Percentiles rank a stretch among this genome's conserved stretches.
Evolutionary conservation across 148 eudicot species (phyloP).

Genomic region (Spergularia bocconei): DNA sequence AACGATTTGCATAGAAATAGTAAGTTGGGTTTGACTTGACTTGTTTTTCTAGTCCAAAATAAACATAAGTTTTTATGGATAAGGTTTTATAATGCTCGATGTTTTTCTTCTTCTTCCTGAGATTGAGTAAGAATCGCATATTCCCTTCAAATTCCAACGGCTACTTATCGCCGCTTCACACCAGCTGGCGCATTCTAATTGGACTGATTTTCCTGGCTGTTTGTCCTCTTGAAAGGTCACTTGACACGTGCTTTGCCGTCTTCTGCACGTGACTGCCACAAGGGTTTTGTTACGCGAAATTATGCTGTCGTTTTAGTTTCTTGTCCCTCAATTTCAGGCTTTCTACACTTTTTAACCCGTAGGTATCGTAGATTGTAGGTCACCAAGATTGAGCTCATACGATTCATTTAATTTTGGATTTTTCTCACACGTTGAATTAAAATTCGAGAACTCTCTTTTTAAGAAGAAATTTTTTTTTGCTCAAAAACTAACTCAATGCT

Average conservation of each 20-base stretch:
- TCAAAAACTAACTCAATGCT: too few species aligned
- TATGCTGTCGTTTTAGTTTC: background rate
- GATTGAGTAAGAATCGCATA: constrained; percentile 6
- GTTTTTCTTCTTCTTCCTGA: background rate
- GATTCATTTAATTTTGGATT: too few species aligned
- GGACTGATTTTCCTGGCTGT: constrained; percentile 2
- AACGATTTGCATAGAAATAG: background rate
- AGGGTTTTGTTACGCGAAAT: background rate
- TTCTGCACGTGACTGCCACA: constrained; percentile 22
- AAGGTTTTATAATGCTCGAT: background rate
- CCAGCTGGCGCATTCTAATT: background rate
- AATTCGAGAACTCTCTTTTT: too few species aligned
- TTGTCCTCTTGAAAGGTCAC: constrained; percentile 24
- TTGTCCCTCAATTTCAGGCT: background rate
- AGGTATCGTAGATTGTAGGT: too few species aligned
- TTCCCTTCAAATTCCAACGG: constrained; percentile 23
- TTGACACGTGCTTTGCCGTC: constrained; percentile 10
- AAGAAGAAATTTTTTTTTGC: too few species aligned
- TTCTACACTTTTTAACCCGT: too few species aligned
- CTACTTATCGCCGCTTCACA: constrained; percentile 33
- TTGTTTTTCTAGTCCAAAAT: background rate
- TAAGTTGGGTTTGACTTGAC: constrained; percentile 3
- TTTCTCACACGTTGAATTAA: too few species aligned
- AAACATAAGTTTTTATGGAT: background rate
- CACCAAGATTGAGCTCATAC: too few species aligned